Conservation (phyloP, 208 protist species). For the Trypanosoma lewisi region DNA sequence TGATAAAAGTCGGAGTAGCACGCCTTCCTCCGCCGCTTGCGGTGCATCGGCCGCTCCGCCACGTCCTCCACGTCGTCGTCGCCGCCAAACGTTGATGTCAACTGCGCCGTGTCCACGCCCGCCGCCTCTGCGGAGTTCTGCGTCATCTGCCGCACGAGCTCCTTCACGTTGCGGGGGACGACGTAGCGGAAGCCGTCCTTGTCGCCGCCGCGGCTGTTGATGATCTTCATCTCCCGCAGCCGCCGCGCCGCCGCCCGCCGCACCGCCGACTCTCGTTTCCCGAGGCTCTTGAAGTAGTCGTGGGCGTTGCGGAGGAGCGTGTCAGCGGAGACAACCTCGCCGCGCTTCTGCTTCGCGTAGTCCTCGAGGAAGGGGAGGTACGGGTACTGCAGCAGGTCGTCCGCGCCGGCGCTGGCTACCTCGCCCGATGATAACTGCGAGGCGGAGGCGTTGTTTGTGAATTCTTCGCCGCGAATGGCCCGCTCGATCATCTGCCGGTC, state of each 20-base stretch:
- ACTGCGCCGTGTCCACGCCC: slow-evolving; percentile 37
- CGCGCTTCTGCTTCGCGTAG: slow-evolving; percentile 68
- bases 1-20: slow-evolving; percentile 86
- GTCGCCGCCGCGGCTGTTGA: slow-evolving; percentile 85
- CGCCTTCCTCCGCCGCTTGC: slow-evolving; percentile 33
- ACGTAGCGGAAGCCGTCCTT: slow-evolving; percentile 89
- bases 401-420: slow-evolving; percentile 9
- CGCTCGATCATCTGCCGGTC: slow-evolving; percentile 51
- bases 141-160: slow-evolving; percentile 68
- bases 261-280: slow-evolving; percentile 50
- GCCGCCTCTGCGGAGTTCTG: slow-evolving; percentile 25
- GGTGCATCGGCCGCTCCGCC: slow-evolving; percentile 65
- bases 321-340: slow-evolving; percentile 57
- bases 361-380: slow-evolving; percentile 64
- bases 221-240: slow-evolving; percentile 59
- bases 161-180: slow-evolving; percentile 69
- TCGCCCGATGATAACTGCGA: slow-evolving; percentile 21
- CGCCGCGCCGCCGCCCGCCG: slow-evolving; percentile 55
- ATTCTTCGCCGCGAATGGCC: slow-evolving; percentile 49
- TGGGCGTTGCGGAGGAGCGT: slow-evolving; percentile 64
- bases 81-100: slow-evolving; percentile 72
- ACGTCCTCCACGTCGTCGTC: slow-evolving; percentile 21
- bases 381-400: slow-evolving; percentile 37
- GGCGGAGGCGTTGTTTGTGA: slow-evolving; percentile 1
- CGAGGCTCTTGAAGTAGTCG: slow-evolving; percentile 75